phyloP scores from a whole-genome alignment of 2,329 filamentous ascomycete species.

The Graphiopsis chlorocephala region DNA sequence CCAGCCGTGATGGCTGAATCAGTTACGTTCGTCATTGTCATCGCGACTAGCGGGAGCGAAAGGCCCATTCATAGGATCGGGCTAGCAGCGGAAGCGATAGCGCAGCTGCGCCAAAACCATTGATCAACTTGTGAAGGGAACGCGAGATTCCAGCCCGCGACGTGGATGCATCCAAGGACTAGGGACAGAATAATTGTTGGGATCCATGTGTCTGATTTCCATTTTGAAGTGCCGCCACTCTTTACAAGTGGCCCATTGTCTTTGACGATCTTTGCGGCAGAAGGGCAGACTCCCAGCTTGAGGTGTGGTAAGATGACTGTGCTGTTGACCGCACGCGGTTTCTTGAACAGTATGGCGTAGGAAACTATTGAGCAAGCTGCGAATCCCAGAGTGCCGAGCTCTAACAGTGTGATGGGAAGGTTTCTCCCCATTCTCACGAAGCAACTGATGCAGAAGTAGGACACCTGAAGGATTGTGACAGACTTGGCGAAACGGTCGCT shows the following conservation, averaged over 20 bases:
- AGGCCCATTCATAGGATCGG: neutral
- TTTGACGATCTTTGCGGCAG: neutral
- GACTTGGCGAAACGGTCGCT: conserved; percentile 36
- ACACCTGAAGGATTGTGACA: conserved; percentile 7
- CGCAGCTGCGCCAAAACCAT: conserved; percentile 18
- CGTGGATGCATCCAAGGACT: conserved; percentile 17
- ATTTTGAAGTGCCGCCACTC: neutral
- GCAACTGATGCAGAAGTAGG: conserved; percentile 16
- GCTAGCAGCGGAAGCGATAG: conserved; percentile 11
- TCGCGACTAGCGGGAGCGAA: neutral
- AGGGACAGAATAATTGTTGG: neutral
- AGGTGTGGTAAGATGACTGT: neutral
- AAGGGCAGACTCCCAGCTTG: neutral
- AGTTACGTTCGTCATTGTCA: neutral
- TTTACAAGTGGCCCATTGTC: neutral
- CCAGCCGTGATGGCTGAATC: neutral
- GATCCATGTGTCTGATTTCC: neutral
- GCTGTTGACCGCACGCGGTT: conserved; percentile 7
- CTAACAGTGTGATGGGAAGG: conserved; percentile 14
- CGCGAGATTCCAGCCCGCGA: conserved; percentile 19
- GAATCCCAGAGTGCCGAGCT: conserved; percentile 16
- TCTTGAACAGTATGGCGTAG: conserved; percentile 10
- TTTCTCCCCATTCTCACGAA: neutral
- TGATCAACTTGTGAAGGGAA: conserved; percentile 17
- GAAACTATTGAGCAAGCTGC: conserved; percentile 15